Evolutionary conservation across 2,329 filamentous ascomycete species (phyloP).

Genomic region (Penicillium sp.): DNA sequence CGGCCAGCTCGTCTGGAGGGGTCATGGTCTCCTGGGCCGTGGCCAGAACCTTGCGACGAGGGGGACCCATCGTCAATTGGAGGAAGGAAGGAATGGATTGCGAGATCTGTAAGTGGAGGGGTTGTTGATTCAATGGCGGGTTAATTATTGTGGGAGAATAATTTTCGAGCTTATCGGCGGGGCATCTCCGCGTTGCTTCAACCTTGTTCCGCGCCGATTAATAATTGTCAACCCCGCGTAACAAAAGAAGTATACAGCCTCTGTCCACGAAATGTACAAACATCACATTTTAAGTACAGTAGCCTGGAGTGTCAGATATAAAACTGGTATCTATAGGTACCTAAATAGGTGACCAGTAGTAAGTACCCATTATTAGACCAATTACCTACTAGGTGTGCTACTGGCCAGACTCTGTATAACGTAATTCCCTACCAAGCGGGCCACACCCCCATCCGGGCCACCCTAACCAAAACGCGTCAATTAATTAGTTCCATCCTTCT

Average conservation of each 20-base stretch:
- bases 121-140: neutral
- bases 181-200: constrained; percentile 7
- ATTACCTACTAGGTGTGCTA: too few relatives aligned
- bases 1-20: constrained; percentile 55
- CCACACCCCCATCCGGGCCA: too few relatives aligned
- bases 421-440: too few relatives aligned
- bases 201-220: constrained; percentile 7
- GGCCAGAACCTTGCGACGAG: constrained; percentile 74
- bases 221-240: neutral
- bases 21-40: constrained; percentile 70
- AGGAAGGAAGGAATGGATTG: neutral
- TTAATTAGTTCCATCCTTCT: too few relatives aligned
- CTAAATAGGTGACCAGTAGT: too few relatives aligned
- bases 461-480: too few relatives aligned
- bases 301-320: neutral
- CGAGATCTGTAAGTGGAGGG: neutral
- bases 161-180: constrained; percentile 23
- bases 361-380: too few relatives aligned
- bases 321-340: too few relatives aligned
- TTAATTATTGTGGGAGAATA: constrained; percentile 7
- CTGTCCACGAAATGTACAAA: too few relatives aligned
- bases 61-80: constrained; percentile 61
- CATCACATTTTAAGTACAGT: too few relatives aligned
- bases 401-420: too few relatives aligned
- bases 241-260: neutral